These are phyloP conservation scores for Powellomyces hirtus DNA, from an alignment of 192 early-diverging fungal genomes.

Conservation along the genomic window DNA sequence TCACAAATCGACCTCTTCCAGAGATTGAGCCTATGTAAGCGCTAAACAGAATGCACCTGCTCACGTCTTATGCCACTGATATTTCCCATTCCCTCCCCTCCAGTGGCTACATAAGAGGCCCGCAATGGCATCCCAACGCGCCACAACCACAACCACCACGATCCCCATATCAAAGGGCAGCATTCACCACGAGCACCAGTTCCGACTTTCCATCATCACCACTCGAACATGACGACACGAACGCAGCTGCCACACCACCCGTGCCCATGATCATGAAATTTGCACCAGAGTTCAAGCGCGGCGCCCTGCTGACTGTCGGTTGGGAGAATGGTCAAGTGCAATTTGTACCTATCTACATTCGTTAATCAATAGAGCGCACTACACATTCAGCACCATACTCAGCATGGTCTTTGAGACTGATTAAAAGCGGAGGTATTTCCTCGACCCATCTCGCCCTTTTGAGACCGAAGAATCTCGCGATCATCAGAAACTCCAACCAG, in stretches of 20 bases:
- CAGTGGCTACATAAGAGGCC: slow-evolving; percentile 50
- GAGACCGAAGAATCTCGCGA: too few relatives aligned
- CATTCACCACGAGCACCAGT: neutral
- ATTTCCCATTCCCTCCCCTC: neutral
- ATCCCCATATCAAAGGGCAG: slow-evolving; percentile 4
- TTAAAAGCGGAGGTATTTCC: too few relatives aligned
- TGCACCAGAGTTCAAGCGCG: slow-evolving; percentile 11
- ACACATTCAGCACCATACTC: too few relatives aligned
- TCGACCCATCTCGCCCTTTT: too few relatives aligned
- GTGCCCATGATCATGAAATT: slow-evolving; percentile 14
- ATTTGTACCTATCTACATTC: slow-evolving; percentile 20
- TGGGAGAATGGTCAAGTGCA: slow-evolving; percentile 33
- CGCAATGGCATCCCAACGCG: slow-evolving; percentile 7
- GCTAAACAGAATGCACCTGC: too few relatives aligned
- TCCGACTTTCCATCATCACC: neutral
- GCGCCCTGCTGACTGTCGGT: slow-evolving; percentile 16
- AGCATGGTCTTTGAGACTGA: too few relatives aligned
- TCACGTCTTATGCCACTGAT: too few relatives aligned
- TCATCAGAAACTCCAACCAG: too few relatives aligned
- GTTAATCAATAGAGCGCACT: too few relatives aligned
- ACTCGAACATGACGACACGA: neutral
- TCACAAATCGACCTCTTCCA: slow-evolving; percentile 29
- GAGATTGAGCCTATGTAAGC: slow-evolving; percentile 36
- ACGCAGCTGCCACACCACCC: neutral
- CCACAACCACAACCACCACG: slow-evolving; percentile 21